A percentile compares a stretch with the other conserved stretches of the same genome.
Evolutionary conservation across 2,329 filamentous ascomycete species (phyloP).

Genomic region (Colletotrichum aenigma): DNA sequence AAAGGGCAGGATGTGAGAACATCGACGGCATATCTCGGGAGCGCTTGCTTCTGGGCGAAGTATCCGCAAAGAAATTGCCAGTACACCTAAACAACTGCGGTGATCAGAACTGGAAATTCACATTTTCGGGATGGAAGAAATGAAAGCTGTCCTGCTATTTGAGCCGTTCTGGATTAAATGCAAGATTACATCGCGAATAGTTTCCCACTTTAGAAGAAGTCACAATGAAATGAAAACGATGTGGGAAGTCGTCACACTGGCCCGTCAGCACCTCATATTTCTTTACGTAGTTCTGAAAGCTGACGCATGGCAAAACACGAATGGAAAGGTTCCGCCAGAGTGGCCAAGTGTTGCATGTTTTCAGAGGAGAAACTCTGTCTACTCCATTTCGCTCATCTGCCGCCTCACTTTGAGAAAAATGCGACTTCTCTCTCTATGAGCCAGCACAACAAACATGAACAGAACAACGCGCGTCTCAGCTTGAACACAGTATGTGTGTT

Average conservation of each 20-base stretch:
- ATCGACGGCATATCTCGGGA: not conserved
- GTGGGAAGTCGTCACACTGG: not conserved
- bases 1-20: not conserved
- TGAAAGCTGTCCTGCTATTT: fast-evolving
- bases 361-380: too few species aligned
- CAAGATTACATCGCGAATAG: not conserved
- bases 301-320: too few species aligned
- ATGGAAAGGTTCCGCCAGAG: too few species aligned
- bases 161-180: too few species aligned
- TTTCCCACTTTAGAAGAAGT: not conserved
- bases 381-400: too few species aligned
- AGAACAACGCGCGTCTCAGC: not conserved
- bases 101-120: not conserved
- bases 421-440: too few species aligned
- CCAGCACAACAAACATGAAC: not conserved
- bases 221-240: not conserved
- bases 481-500: not conserved
- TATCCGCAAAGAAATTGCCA: not conserved
- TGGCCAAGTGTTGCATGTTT: too few species aligned
- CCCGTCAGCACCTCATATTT: too few species aligned
- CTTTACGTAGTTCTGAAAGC: too few species aligned
- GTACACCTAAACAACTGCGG: not conserved
- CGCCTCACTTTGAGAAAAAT: too few species aligned
- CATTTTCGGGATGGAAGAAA: not conserved
- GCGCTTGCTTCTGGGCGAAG: not conserved